These are phyloP conservation scores for Eucalyptus cloeziana DNA, from an alignment of 345 rosid species.

Conservation along the genomic window DNA sequence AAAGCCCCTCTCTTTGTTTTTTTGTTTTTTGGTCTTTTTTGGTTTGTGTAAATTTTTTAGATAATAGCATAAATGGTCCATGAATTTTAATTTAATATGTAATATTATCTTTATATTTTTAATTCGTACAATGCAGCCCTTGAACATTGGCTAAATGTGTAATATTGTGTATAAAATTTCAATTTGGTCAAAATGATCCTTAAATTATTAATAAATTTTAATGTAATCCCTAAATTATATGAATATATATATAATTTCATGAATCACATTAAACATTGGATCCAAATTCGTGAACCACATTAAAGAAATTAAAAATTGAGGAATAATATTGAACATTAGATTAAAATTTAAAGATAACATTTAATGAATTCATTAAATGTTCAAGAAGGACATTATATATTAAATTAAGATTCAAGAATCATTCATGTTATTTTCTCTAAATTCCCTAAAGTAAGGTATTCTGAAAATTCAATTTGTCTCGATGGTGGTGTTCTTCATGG, in stretches of 20 bases:
- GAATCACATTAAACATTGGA: rapidly evolving
- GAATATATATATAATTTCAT: not conserved
- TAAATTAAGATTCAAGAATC: rapidly evolving
- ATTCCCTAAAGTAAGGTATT: not conserved
- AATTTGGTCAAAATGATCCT: not conserved
- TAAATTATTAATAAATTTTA: not conserved
- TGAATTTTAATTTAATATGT: rapidly evolving
- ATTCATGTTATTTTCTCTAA: not conserved
- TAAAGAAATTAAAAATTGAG: not conserved
- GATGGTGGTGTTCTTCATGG: not conserved
- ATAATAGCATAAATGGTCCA: not conserved
- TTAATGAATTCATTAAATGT: not conserved
- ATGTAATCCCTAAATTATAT: rapidly evolving
- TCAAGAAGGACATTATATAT: rapidly evolving
- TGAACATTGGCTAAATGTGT: rapidly evolving
- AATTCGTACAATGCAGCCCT: rapidly evolving
- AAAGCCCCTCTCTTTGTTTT: not conserved
- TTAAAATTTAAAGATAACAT: not conserved
- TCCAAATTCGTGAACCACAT: rapidly evolving
- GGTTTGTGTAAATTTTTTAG: not conserved
- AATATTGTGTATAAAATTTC: not conserved
- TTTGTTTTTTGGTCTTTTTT: not conserved
- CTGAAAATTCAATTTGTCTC: not conserved
- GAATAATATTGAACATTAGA: not conserved
- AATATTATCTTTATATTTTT: not conserved